Percentiles rank a stretch among this genome's conserved stretches.
Evolutionary conservation across 176 grass and related monocot species (phyloP).

Genomic region (Echinochloa phyllopogon): DNA sequence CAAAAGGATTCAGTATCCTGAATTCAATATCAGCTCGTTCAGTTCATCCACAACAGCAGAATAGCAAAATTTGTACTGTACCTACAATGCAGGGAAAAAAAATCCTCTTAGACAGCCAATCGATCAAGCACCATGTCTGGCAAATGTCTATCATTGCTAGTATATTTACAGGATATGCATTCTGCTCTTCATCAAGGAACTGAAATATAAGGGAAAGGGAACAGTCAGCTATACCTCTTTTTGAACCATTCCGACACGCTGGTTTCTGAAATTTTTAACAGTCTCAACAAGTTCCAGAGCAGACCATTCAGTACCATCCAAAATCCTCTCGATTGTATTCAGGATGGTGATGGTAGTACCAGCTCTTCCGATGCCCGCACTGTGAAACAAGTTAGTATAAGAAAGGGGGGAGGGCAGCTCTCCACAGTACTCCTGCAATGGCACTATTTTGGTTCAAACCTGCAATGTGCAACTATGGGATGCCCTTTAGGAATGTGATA

Average conservation of each 20-base stretch:
- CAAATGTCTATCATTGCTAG: no score
- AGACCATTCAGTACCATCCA: conserved; percentile 64
- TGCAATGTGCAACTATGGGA: conserved; percentile 87
- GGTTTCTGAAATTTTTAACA: conserved; percentile 65
- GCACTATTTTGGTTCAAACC: conserved; percentile 57
- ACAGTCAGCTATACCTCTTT: conserved; percentile 41
- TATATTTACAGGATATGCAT: no score
- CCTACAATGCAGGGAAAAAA: no score
- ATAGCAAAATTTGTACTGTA: background rate
- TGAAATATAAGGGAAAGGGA: no score
- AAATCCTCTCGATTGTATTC: conserved; percentile 75
- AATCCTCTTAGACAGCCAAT: no score
- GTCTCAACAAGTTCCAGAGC: conserved; percentile 63
- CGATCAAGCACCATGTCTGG: no score
- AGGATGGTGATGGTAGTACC: conserved; percentile 69
- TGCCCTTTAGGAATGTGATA: conserved; percentile 46
- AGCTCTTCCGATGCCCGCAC: conserved; percentile 89
- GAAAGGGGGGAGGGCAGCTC: no score
- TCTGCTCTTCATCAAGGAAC: no score
- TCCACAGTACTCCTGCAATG: no score
- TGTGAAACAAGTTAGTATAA: background rate
- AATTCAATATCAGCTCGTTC: background rate
- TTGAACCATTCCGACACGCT: conserved; percentile 71
- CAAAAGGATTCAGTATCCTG: background rate
- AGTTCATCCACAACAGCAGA: background rate